Base-by-base conservation (phyloP, 768 basidiomycete genomes). In the Lanmaoa pseudosensibilis region DNA sequence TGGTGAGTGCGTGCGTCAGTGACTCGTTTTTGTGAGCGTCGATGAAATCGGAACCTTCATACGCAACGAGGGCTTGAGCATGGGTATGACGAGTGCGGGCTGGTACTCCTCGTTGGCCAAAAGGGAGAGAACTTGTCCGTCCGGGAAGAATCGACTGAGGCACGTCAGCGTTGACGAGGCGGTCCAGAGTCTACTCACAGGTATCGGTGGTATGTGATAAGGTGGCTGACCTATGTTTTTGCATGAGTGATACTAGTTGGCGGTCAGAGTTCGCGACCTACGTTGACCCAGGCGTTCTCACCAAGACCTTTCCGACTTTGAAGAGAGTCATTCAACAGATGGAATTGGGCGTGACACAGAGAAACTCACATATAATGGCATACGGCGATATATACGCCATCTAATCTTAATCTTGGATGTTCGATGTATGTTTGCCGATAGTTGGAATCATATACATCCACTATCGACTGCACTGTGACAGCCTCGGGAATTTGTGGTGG, bases 151-250 rank as follows among this genome's bases (percentile, higher is more conserved):
- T 27, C 94, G 91, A 44, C 90, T 92, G 63, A 1, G 32, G 52
- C 13, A 46, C 13, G 46, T 68, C 38, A 60, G 39, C 3, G 5
- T 43, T 32, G 36, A 25, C 7, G 43, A 57, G 48, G 27, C 21
- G 36, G 32, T 32, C 27, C 5, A 23, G 32, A 44, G 19, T n/a
- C 8, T 9, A 63, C 87, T 71, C 61, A 90, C 86, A 97, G 79
- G 71, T 92, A 96, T 33, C 94, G 90, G 66, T 95, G 91, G 71
- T 96, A 97, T 6, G 92, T 95, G 65, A 97, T 83, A 55, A 94
- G 78, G 65, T 96, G 92, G 67, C 75, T 90, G 56, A 91, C 78
- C 91, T 92, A 64, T 23, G 55, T 8, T 18, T 13, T 39, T 58
- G 10, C 54, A 45, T 61, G 34, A 62, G 50, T 30, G 44, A 48